Evolutionary conservation across 768 basidiomycete genomes (phyloP).

Genomic region (Gymnopilus junonius): DNA sequence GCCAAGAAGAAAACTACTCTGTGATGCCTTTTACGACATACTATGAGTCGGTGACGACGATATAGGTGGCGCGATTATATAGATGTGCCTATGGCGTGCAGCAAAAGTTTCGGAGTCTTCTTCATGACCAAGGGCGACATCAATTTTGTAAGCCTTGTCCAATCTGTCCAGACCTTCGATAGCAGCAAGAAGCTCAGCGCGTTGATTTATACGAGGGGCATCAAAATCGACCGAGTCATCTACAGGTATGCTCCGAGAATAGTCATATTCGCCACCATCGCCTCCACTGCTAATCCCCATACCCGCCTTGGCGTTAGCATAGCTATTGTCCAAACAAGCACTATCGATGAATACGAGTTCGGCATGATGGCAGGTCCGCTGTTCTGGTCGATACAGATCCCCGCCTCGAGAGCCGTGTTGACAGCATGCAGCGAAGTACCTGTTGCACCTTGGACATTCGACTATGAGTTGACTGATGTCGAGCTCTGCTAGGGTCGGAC

Average conservation of each 20-base stretch:
- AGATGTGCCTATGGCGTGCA: background rate
- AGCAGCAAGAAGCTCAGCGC: background rate
- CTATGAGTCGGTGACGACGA: slow-evolving; percentile 15
- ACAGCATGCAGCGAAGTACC: background rate
- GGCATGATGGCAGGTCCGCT: background rate
- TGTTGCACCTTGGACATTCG: background rate
- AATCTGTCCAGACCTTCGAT: background rate
- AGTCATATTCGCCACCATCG: background rate
- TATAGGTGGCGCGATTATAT: slow-evolving; percentile 13
- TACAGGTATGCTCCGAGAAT: background rate
- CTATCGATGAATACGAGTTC: background rate
- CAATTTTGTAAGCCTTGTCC: background rate
- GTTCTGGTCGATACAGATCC: background rate
- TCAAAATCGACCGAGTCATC: background rate
- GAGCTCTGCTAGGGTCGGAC: background rate
- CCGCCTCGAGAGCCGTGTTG: background rate
- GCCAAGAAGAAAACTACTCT: slow-evolving; percentile 14
- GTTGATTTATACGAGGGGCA: background rate
- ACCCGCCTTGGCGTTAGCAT: background rate
- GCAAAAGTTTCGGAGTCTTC: background rate
- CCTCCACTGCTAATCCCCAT: background rate
- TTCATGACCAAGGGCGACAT: background rate
- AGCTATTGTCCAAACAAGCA: background rate
- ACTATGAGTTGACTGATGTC: background rate
- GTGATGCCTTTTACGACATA: slow-evolving; percentile 15